Evolutionary conservation across 345 rosid species (phyloP).

Genomic region (Toxicodendron radicans): DNA sequence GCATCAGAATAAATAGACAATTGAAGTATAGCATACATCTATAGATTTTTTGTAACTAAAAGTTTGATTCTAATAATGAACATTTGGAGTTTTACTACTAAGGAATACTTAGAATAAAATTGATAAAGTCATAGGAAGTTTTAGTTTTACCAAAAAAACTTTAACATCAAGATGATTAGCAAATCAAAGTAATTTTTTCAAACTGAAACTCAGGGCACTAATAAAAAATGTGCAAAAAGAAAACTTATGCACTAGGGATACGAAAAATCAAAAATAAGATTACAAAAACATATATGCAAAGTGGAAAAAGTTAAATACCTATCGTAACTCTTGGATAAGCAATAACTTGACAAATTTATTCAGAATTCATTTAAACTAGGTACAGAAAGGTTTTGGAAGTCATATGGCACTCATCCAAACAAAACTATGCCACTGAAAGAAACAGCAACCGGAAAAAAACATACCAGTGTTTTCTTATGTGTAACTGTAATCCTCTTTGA

Average conservation of each 20-base stretch:
- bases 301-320: not conserved
- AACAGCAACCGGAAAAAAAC: conserved; percentile 28
- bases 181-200: not conserved
- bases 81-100: not conserved
- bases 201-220: not conserved
- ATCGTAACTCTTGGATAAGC: not conserved
- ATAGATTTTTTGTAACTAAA: not conserved
- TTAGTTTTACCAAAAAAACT: not conserved
- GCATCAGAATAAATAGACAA: conserved; percentile 8
- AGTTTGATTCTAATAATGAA: not conserved
- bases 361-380: not conserved
- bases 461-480: conserved; percentile 91
- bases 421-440: conserved; percentile 5
- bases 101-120: not conserved
- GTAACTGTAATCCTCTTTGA: conserved; percentile 95
- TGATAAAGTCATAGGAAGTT: not conserved
- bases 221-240: not conserved
- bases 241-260: not conserved
- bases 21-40: not conserved
- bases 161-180: not conserved
- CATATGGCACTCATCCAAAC: not conserved
- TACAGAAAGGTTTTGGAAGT: not conserved
- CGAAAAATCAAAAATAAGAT: not conserved
- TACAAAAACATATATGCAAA: not conserved
- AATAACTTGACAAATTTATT: not conserved